Evolutionary conservation across 2,329 filamentous ascomycete genomes (phyloP), one percentile per base, ranked within the genome.

Genomic region (Aspergillus brunneoviolaceus): DNA sequence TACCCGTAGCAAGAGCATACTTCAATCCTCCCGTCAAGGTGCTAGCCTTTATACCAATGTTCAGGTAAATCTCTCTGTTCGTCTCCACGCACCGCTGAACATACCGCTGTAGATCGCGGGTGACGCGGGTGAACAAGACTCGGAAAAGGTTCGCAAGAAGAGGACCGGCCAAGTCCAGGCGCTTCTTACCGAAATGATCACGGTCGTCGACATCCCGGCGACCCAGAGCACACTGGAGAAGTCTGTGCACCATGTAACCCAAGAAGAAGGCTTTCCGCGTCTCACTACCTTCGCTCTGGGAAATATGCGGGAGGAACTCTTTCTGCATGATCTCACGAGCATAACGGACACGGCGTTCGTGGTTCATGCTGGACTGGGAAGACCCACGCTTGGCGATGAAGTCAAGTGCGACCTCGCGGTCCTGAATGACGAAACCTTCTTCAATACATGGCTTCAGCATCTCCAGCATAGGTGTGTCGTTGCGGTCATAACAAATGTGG

Each of bases 151-250:
- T 96, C n/a, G 94, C 94, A 67, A 99, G 87, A 59, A 99, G 83
- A 33, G 95, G 94, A 65, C 95, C 95, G 59, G 95, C 94, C 70
- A 99, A 84, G 81, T 99, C 95, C 59, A 99, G 84, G 67, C 95
- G 90, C 84, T 99, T 99, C 85, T 98, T 98, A 71, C 95, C 95
- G 72, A 99, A 97, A 76, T 99, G 96, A 81, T 99, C 95, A 81
- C 95, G 91, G 73, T 99, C 95, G 72, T 99, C 95, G 27, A 92
- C 92, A 74, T 98, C 95, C 63, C 92, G 89, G 63, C 95, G 89
- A 55, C 95, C 96, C 51, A 99, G 84, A 57, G 93, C 91, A 74
- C 93, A 96, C 76, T 97, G 94, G 25, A 98, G 83, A 69, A 99
- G 85, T 74, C 95, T 90, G 78, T 99, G 94, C 51, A 98, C 91